Percentiles rank a stretch among this genome's conserved stretches.
These are phyloP conservation scores for Gomphus sp. DNA, from an alignment of 1,284 basidiomycete genomes.

Conservation along the genomic window DNA sequence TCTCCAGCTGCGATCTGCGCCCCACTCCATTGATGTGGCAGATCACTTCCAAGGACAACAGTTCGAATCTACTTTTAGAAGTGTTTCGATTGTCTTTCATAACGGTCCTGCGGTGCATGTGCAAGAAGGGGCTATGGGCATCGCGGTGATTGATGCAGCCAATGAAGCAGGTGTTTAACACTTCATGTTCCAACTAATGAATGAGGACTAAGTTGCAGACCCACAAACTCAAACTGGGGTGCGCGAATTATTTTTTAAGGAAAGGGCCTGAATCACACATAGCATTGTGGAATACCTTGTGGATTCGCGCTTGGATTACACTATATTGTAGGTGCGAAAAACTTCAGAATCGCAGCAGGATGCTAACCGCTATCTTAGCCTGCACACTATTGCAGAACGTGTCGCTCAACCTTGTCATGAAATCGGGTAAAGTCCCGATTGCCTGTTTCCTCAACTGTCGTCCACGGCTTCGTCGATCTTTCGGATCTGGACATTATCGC, in stretches of 20 bases:
- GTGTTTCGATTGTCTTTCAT: constrained; percentile 23
- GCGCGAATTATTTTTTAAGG: constrained; percentile 7
- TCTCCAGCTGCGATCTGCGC: neutral
- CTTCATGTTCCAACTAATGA: constrained; percentile 25
- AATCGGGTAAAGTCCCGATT: constrained; percentile 14
- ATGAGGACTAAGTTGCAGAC: constrained; percentile 23
- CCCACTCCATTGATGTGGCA: constrained; percentile 19
- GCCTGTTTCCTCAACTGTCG: constrained; percentile 16
- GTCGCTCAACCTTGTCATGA: constrained; percentile 14
- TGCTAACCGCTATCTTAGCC: constrained; percentile 16
- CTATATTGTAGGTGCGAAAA: constrained; percentile 22
- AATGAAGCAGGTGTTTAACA: constrained; percentile 26
- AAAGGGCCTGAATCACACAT: neutral
- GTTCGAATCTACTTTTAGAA: constrained; percentile 19
- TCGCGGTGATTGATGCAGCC: constrained; percentile 27
- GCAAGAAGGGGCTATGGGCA: constrained; percentile 24
- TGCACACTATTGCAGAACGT: constrained; percentile 25
- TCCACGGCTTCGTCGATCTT: constrained; percentile 25
- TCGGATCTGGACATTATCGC: constrained; percentile 21
- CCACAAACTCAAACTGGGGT: constrained; percentile 24
- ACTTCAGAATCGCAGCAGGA: neutral
- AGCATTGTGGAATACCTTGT: constrained; percentile 27
- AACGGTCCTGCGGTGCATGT: constrained; percentile 21
- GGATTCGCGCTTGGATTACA: constrained; percentile 25
- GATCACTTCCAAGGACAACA: constrained; percentile 22